Evolutionary conservation across 495 filamentous ascomycete species (phyloP).

Genomic region (Neurospora cerealis): DNA sequence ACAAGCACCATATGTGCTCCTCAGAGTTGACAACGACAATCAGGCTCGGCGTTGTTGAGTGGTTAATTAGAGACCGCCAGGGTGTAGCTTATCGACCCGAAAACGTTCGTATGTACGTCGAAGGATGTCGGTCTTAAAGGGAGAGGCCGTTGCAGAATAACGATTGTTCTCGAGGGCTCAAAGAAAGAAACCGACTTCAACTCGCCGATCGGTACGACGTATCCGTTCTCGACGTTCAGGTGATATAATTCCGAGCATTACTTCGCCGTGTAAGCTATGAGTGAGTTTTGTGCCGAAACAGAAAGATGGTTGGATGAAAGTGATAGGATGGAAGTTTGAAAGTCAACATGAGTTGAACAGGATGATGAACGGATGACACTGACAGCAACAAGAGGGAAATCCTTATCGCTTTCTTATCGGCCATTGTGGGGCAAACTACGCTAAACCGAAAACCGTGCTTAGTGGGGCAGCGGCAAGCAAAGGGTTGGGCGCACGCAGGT

Average conservation of each 20-base stretch:
- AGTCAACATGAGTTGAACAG: neutral
- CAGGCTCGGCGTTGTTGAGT: neutral
- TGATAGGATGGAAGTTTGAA: neutral
- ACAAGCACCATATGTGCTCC: neutral
- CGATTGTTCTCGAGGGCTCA: neutral
- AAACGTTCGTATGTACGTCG: neutral
- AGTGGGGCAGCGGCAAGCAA: neutral
- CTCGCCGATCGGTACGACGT: neutral
- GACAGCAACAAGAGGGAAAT: neutral
- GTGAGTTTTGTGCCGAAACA: neutral
- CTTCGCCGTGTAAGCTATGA: neutral
- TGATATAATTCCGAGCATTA: neutral
- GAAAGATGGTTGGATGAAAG: neutral
- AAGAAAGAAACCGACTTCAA: neutral
- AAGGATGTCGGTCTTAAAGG: neutral
- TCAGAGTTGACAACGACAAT: neutral
- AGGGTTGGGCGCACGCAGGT: neutral
- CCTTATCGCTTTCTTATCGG: slow-evolving; percentile 17
- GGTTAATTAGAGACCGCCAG: neutral
- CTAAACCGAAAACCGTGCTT: slow-evolving; percentile 6
- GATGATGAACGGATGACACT: neutral
- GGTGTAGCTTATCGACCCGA: neutral
- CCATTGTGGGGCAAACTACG: slow-evolving; percentile 10
- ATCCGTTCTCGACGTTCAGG: neutral
- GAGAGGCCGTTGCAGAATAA: neutral